Evolutionary conservation across 495 filamentous ascomycete genomes (phyloP), one percentile per base, ranked within the genome.

Genomic region (Coniosporium apollinis): DNA sequence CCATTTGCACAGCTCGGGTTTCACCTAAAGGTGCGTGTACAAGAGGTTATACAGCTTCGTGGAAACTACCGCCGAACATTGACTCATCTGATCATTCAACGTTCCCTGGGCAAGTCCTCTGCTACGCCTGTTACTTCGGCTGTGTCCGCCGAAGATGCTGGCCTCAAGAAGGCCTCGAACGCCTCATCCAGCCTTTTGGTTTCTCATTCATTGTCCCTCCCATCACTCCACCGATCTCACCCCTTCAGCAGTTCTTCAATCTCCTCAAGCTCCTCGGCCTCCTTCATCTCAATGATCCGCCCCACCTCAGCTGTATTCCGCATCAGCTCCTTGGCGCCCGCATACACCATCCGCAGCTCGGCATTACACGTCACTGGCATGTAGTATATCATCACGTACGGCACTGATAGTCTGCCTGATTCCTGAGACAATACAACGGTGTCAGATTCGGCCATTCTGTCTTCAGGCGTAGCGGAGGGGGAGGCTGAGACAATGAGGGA

Each of bases 311-410:
- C 78, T 35, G 80, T 84, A 47, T 77, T 91, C 43, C 86, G 74
- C 73, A 97, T 82, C 57, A 94, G 58, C 60, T 97, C 87, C 55
- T 91, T 92, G 17, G 87, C 87, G 14, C 83, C 75, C 13, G 89
- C 89, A 58, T 97, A 97, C 60, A 84, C 67, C 89, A 94, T 96
- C 33, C 81, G 74, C 50, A 76, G 56, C 42, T 78, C 77, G 41
- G 62, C 67, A 54, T 89, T 92, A 60, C 81, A 85, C 30, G 86
- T 93, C 30, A 71, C 76, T 13, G 89, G 89, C 31, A 94, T 69
- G 57, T 86, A 94, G 61, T 85, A 93, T 24, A 97, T 60, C 51
- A 97, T 70, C 28, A 94, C 84, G 54, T 96, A 97, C 17, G 87
- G 89, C 18, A 79, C 74, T 0, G 76, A 61, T 15, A 67, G 57